Base-by-base conservation (phyloP, 805 yeast species). In the Sugiyamaella chiloensis region DNA sequence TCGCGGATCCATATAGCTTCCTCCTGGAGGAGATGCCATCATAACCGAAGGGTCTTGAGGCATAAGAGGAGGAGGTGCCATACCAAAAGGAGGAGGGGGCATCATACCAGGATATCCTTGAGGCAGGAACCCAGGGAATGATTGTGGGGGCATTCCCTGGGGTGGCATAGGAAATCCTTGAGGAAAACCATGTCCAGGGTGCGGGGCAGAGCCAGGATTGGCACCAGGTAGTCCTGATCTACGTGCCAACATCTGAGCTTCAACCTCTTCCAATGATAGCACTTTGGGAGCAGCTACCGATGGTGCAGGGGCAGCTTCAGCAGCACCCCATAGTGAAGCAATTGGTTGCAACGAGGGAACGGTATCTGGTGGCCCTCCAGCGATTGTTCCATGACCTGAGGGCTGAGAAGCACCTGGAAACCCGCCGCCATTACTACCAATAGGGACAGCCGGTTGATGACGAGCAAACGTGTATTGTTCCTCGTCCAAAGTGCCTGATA, bases 251-350 rank as follows among this genome's bases (percentile, higher is more conserved):
- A 83, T 71, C 58, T 81, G 87, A 6, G 95, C 87, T 67, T 89
- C 96, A 54, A 89, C 78, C 58, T 89, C 95, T 62, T 85, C 91
- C 63, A 87, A 71, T 8, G 96, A 84, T 56, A 85, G 66, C 19
- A 83, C 74, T 57, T 75, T 76, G 56, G 72, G 71, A n/a, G 43
- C 42, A 7, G 39, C 11, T 9, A 14, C 37, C 9, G 39, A 35
- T 27, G 20, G 19, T 26, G 19, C n/a, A 46, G 58, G 51, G 39
- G 63, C 17, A 42, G 61, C 41, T 52, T 57, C 61, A 19, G 52
- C 64, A 40, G 68, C 68, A 24, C 74, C 76, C 90, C 90, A 84
- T 41, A 84, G 62, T 1, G 87, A 81, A 41, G 83, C 85, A 80
- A 83, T 78, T 47, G 90, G 90, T 59, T 77, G 78, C 63, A 84